phyloP scores from a whole-genome alignment of 2,329 filamentous ascomycete species.

The Cryphonectria nitschkei region DNA sequence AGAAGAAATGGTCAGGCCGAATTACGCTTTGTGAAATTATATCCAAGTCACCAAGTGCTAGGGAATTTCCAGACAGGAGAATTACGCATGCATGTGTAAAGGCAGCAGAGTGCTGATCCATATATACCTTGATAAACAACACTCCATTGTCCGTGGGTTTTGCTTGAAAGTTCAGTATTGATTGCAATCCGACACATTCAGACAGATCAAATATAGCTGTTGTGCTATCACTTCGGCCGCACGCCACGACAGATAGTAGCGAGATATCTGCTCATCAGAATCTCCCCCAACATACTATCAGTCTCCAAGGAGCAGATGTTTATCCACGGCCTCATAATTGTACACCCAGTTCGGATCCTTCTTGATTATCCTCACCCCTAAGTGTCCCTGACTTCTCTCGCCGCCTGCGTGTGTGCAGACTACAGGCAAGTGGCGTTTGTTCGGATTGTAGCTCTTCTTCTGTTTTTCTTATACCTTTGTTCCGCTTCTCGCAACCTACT shows the following conservation, averaged over 20 bases:
- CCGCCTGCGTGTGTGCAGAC: neutral
- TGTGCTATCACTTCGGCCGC: constrained; percentile 4
- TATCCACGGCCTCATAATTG: neutral
- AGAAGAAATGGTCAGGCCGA: too few species aligned
- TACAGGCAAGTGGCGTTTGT: neutral
- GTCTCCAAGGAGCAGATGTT: neutral
- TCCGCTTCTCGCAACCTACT: neutral
- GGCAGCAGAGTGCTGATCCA: too few species aligned
- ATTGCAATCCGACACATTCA: constrained; percentile 2
- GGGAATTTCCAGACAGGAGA: too few species aligned
- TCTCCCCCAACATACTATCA: neutral
- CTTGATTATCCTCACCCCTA: neutral
- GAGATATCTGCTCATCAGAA: neutral
- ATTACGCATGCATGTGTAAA: too few species aligned
- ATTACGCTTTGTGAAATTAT: too few species aligned
- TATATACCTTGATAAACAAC: neutral
- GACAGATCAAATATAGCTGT: neutral
- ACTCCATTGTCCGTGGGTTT: neutral
- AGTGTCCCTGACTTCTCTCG: neutral
- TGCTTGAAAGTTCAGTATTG: neutral
- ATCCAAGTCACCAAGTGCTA: too few species aligned
- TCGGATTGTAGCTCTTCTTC: neutral
- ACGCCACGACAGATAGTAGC: neutral
- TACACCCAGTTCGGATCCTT: neutral
- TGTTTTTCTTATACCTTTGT: neutral